Evolutionary conservation across 2,329 filamentous ascomycete genomes (phyloP).

Genomic region (Aplosporella prunicola): DNA sequence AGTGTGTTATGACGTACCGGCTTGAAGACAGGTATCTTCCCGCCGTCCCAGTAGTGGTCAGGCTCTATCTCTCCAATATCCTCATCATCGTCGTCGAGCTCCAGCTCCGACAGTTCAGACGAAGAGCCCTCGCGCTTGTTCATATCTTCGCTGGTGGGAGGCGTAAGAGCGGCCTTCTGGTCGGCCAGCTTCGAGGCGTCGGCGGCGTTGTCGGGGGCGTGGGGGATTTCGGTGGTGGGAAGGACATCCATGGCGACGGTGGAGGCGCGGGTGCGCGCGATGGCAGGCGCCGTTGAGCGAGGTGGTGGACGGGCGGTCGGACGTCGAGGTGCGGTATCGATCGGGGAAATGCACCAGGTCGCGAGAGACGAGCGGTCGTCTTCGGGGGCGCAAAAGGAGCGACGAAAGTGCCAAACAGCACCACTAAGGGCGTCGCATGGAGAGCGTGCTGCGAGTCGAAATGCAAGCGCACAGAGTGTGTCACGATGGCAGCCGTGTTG

Average conservation of each 20-base stretch:
- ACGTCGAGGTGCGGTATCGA: slow-evolving; percentile 8
- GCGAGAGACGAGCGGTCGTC: slow-evolving; percentile 3
- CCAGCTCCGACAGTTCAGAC: slow-evolving; percentile 40
- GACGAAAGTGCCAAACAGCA: slow-evolving; percentile 8
- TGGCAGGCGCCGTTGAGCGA: not conserved
- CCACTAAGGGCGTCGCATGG: slow-evolving; percentile 8
- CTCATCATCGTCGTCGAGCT: slow-evolving; percentile 33
- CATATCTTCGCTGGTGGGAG: slow-evolving; percentile 44
- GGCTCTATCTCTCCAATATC: slow-evolving; percentile 68
- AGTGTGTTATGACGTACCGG: slow-evolving; percentile 49
- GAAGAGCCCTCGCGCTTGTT: slow-evolving; percentile 36
- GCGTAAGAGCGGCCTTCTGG: slow-evolving; percentile 36
- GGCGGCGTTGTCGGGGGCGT: slow-evolving; percentile 1
- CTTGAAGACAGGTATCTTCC: slow-evolving; percentile 85
- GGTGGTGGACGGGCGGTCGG: not conserved
- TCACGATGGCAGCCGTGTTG: too few relatives aligned
- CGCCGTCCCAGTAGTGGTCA: slow-evolving; percentile 74
- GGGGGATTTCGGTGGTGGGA: slow-evolving; percentile 5
- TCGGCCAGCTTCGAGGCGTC: slow-evolving; percentile 23
- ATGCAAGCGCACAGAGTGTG: slow-evolving; percentile 1
- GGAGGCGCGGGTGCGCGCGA: not conserved
- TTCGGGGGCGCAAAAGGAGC: slow-evolving; percentile 1
- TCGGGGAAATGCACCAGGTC: slow-evolving; percentile 1
- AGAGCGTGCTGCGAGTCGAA: not conserved
- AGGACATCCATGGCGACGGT: slow-evolving; percentile 8